These are phyloP conservation scores for Candida mattraensis DNA, from an alignment of 805 yeast species.

Conservation along the genomic window DNA sequence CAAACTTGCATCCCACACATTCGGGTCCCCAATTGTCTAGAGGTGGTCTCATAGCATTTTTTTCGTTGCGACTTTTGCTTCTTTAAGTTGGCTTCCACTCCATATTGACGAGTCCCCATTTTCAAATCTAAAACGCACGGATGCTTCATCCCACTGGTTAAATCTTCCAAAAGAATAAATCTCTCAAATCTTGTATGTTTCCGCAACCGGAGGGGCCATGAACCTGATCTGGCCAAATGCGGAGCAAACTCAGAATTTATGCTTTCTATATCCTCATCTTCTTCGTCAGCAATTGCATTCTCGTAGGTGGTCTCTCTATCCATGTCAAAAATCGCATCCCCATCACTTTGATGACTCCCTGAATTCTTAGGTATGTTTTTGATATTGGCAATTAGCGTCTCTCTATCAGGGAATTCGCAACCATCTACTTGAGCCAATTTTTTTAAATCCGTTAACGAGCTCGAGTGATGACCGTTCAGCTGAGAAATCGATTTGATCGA, in stretches of 20 bases:
- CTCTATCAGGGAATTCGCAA: slow-evolving; percentile 27
- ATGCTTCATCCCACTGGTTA: slow-evolving; percentile 74
- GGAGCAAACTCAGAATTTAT: slow-evolving; percentile 7
- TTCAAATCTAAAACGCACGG: slow-evolving; percentile 95
- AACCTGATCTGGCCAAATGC: slow-evolving; percentile 2
- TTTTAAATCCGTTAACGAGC: slow-evolving; percentile 25
- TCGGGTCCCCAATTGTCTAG: slow-evolving; percentile 80
- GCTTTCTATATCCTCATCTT: slow-evolving; percentile 9
- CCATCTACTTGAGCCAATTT: slow-evolving; percentile 17
- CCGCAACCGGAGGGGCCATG: slow-evolving; percentile 10
- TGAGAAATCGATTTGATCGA: not conserved
- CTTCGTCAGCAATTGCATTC: slow-evolving; percentile 18
- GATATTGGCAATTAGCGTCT: slow-evolving; percentile 38
- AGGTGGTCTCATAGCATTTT: slow-evolving; percentile 82
- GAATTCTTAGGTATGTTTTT: slow-evolving; percentile 23
- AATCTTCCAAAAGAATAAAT: slow-evolving; percentile 84
- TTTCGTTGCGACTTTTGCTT: slow-evolving; percentile 77
- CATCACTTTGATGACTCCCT: slow-evolving; percentile 5
- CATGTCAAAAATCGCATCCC: slow-evolving; percentile 10
- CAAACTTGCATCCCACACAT: slow-evolving; percentile 94
- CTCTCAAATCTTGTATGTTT: slow-evolving; percentile 63
- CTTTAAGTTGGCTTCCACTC: slow-evolving; percentile 77
- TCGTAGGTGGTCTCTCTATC: slow-evolving; percentile 12
- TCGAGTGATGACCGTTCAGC: slow-evolving; percentile 16
- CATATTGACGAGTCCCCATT: slow-evolving; percentile 98